These are phyloP conservation scores for Tuber magnatum DNA, from an alignment of 495 filamentous ascomycete species.

Conservation along the genomic window DNA sequence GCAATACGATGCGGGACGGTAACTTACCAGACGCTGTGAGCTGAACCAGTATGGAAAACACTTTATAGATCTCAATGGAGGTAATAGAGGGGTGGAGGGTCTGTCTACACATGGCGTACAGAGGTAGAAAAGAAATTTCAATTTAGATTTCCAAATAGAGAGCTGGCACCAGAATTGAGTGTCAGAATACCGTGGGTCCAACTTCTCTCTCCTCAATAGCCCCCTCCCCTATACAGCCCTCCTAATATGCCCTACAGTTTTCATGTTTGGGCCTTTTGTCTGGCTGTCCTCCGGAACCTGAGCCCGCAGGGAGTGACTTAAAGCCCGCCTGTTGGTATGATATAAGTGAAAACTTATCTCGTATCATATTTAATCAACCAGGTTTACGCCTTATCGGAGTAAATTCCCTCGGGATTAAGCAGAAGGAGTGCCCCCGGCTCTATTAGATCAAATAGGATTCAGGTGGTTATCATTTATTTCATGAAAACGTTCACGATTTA, in stretches of 20 bases:
- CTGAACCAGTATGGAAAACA: background rate
- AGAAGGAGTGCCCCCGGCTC: background rate
- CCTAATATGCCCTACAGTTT: background rate
- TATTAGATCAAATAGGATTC: background rate
- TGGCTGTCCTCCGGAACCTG: background rate
- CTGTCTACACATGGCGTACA: background rate
- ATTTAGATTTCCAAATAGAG: background rate
- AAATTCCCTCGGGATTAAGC: background rate
- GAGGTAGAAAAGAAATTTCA: background rate
- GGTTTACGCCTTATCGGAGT: background rate
- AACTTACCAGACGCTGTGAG: background rate
- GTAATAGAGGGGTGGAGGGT: background rate
- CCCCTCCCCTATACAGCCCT: background rate
- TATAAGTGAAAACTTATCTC: no score
- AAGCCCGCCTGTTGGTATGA: background rate
- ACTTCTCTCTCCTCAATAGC: background rate
- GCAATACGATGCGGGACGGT: rapidly evolving
- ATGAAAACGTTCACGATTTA: background rate
- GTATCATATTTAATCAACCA: background rate
- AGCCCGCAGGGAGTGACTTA: background rate
- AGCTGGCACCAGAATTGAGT: background rate
- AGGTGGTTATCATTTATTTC: background rate
- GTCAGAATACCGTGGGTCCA: background rate
- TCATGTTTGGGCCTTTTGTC: background rate
- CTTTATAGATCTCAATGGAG: background rate